Conservation (phyloP, 2,329 filamentous ascomycete species). For the Westerdykella aurantiaca region DNA sequence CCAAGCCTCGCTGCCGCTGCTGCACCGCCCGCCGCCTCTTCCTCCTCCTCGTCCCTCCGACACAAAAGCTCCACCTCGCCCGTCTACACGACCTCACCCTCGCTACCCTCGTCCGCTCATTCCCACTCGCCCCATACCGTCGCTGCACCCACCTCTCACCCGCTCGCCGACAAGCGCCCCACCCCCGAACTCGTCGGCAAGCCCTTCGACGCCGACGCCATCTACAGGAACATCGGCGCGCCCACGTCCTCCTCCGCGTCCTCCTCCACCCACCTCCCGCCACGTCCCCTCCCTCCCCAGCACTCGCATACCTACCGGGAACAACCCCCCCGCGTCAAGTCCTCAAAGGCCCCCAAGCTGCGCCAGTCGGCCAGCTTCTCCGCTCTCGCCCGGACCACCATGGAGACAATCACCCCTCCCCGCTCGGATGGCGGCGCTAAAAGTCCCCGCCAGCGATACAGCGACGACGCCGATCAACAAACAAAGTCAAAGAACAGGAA, state of each 20-base stretch:
- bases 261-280: constrained; percentile 16
- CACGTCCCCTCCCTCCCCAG: constrained; percentile 23
- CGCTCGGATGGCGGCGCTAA: constrained; percentile 26
- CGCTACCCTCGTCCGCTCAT: background rate
- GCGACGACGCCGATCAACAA: constrained; percentile 29
- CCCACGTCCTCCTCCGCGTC: constrained; percentile 33
- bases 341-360: constrained; percentile 27
- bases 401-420: constrained; percentile 38
- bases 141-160: background rate
- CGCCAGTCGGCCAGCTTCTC: constrained; percentile 41
- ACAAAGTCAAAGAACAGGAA: constrained; percentile 24
- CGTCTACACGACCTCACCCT: constrained; percentile 1
- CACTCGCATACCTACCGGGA: constrained; percentile 26
- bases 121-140: background rate
- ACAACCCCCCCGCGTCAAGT: constrained; percentile 6
- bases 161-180: constrained; percentile 4
- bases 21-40: background rate
- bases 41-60: constrained; percentile 4
- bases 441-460: constrained; percentile 37
- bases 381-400: constrained; percentile 37
- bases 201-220: constrained; percentile 37
- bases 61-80: constrained; percentile 1
- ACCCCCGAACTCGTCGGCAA: constrained; percentile 35
- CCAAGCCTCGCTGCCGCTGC: background rate
- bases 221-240: constrained; percentile 34